Evolutionary conservation across 2,329 filamentous ascomycete genomes (phyloP).

Genomic region (Xylariomycetidae sp.): DNA sequence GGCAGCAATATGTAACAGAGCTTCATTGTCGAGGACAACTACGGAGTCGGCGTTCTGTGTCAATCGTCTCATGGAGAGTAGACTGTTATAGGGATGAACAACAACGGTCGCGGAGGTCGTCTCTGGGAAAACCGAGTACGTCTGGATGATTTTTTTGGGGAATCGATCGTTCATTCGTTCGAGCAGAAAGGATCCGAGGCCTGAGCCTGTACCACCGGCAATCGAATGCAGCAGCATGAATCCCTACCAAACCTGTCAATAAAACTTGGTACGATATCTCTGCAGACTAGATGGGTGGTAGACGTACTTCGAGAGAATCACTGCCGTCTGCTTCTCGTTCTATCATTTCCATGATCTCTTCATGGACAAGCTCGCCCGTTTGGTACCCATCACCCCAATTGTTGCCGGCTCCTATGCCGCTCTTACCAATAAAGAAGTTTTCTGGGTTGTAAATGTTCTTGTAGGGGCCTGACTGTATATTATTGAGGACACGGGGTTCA

Average conservation of each 20-base stretch:
- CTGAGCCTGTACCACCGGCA: slow-evolving; percentile 91
- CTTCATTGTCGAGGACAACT: slow-evolving; percentile 94
- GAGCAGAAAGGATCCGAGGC: slow-evolving; percentile 90
- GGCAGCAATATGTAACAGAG: slow-evolving; percentile 86
- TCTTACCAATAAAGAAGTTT: slow-evolving; percentile 96
- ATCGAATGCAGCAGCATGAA: slow-evolving; percentile 99
- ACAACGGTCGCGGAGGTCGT: slow-evolving; percentile 86
- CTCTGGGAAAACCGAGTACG: slow-evolving; percentile 97
- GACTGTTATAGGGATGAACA: slow-evolving; percentile 96
- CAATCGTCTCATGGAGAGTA: slow-evolving; percentile 83
- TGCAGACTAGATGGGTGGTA: too few relatives aligned
- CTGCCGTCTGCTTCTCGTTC: slow-evolving; percentile 97
- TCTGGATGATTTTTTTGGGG: slow-evolving; percentile 98
- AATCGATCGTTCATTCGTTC: slow-evolving; percentile 96
- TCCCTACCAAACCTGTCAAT: slow-evolving; percentile 55
- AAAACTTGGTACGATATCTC: slow-evolving; percentile 17
- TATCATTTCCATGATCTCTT: slow-evolving; percentile 99
- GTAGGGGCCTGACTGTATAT: slow-evolving; percentile 90
- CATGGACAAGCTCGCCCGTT: slow-evolving; percentile 83
- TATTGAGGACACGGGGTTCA: slow-evolving; percentile 87
- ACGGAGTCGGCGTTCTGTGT: slow-evolving; percentile 97
- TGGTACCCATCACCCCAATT: slow-evolving; percentile 98
- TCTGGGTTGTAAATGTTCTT: slow-evolving; percentile 99
- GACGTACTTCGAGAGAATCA: slow-evolving; percentile 81
- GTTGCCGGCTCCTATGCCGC: slow-evolving; percentile 90